Conservation (phyloP, 257 asterid species). For the Euphrasia confusa region DNA sequence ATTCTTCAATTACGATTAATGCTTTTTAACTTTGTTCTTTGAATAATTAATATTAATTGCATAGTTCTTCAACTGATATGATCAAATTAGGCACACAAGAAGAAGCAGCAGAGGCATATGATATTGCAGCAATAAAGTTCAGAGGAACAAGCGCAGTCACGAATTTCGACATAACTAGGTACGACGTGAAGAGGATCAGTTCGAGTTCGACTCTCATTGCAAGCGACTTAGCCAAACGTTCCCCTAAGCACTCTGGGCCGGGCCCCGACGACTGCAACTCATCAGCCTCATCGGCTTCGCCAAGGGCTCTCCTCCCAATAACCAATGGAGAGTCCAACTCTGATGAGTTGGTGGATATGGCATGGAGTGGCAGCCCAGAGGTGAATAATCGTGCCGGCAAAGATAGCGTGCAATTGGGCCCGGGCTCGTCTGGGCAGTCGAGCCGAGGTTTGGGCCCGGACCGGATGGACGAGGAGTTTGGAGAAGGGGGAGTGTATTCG, state of each 20-base stretch:
- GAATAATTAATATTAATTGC: background rate
- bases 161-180: slow-evolving; percentile 66
- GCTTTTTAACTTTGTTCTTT: no score
- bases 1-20: no score
- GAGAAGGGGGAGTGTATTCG: slow-evolving; percentile 32
- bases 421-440: slow-evolving; percentile 21
- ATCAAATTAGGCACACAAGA: slow-evolving; percentile 63
- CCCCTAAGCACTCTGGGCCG: slow-evolving; percentile 37
- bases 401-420: slow-evolving; percentile 6
- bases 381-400: slow-evolving; percentile 16
- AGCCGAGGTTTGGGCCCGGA: slow-evolving; percentile 27
- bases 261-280: slow-evolving; percentile 41
- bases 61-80: background rate
- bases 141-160: slow-evolving; percentile 82
- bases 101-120: slow-evolving; percentile 88
- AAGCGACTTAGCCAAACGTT: slow-evolving; percentile 68
- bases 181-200: slow-evolving; percentile 70
- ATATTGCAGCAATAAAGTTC: slow-evolving; percentile 81
- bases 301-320: slow-evolving; percentile 35
- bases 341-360: slow-evolving; percentile 37
- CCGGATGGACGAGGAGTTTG: slow-evolving; percentile 28
- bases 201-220: slow-evolving; percentile 70
- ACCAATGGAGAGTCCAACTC: slow-evolving; percentile 36
- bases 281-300: slow-evolving; percentile 47
- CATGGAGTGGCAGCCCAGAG: slow-evolving; percentile 35